Conservation (phyloP, 108 stramenopile genomes). For the Nitzschia inconspicua region DNA sequence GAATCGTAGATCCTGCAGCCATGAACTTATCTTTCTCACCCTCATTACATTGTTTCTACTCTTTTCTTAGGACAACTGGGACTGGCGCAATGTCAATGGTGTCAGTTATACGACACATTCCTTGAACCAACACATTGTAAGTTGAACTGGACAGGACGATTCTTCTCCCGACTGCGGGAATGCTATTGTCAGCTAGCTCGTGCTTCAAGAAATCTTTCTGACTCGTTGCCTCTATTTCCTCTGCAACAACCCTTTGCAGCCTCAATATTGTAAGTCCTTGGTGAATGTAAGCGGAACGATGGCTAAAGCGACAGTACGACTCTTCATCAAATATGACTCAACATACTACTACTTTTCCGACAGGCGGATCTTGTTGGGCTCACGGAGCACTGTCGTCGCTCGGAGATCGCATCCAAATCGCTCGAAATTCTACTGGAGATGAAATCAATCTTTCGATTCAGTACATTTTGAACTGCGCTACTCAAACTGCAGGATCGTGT, state of each 20-base stretch:
- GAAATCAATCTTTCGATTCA: conserved; percentile 80
- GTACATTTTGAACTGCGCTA: conserved; percentile 85
- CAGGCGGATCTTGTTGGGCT: conserved; percentile 93
- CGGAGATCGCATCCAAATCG: conserved; percentile 92
- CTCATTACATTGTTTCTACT: neutral
- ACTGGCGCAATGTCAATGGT: conserved; percentile 87
- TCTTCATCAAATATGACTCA: too few relatives aligned
- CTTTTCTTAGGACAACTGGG: conserved; percentile 28
- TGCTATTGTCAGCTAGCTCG: too few relatives aligned
- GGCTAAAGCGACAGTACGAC: too few relatives aligned
- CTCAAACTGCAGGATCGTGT: conserved; percentile 50
- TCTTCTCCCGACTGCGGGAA: too few relatives aligned
- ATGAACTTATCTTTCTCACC: neutral
- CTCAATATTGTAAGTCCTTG: too few relatives aligned
- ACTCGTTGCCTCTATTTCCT: too few relatives aligned
- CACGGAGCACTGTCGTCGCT: conserved; percentile 78
- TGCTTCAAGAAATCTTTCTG: too few relatives aligned
- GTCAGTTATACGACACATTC: conserved; percentile 73
- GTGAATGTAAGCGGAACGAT: too few relatives aligned
- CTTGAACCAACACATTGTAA: conserved; percentile 86
- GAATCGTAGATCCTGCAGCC: neutral
- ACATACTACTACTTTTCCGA: too few relatives aligned
- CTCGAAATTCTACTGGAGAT: conserved; percentile 43
- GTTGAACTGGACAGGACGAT: too few relatives aligned
- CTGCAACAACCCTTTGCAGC: too few relatives aligned